Base-by-base conservation (phyloP, 164 flowering plant species). In the Tetracentron sinense region DNA sequence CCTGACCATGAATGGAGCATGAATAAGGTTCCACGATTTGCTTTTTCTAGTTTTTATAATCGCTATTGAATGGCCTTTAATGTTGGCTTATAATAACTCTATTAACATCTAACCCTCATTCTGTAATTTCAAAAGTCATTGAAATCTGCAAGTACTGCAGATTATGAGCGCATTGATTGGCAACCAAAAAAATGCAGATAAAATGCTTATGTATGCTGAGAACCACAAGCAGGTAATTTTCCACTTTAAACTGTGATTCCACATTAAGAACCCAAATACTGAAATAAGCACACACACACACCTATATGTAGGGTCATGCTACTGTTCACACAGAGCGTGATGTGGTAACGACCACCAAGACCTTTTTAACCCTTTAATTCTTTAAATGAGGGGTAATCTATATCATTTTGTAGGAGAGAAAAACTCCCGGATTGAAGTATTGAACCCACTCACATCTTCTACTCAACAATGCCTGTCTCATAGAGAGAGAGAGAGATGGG, bases 1-100 rank as follows among this genome's bases (percentile, higher is more conserved):
- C 91, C 95, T 69, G 99, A 94, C 54, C 75, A 74, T 63, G 84
- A 90, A 30, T 94, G 99, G 99, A 86, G 79, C 80, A 89, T 94
- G 97, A 82, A 71, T 71, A 85, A 91, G 99, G 99, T 92, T 66
- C 16, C 50, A 33, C 56, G 31, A 25, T 31, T 58, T 71, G 15
- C 16, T 46, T 59, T 35, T 20, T 16, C 25, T 21, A 51, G 50
- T 19, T 62, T n/a, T n/a, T n/a, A n/a, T n/a, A n/a, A n/a, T n/a
- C n/a, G n/a, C n/a, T n/a, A n/a, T n/a, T n/a, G n/a, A n/a, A n/a
- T n/a, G n/a, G n/a, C n/a, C 10, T 31, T 4, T 57, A 4, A 33
- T 54, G 22, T 21, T 48, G 49, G 6, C 50, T 38, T 25, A 22
- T 38, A 53, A 46, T 23, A 53, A 27, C 21, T 44, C 15, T 31